phyloP scores from a whole-genome alignment of 768 basidiomycete species.

The Hypholoma sublateritium region DNA sequence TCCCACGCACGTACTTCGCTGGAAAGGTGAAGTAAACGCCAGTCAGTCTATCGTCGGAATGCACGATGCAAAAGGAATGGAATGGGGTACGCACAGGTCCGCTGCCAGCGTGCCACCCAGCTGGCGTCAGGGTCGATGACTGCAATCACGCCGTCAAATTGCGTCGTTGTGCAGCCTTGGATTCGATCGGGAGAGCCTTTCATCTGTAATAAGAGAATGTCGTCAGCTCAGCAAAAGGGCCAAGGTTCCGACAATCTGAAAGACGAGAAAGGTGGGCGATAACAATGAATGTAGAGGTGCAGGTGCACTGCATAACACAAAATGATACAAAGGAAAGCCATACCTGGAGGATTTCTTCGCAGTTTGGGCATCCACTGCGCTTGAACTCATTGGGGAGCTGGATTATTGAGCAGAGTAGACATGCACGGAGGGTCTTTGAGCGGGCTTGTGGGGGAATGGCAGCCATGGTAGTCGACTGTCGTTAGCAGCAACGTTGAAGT shows the following conservation, averaged over 20 bases:
- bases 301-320: neutral
- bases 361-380: conserved; percentile 91
- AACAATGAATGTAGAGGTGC: neutral
- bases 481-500: neutral
- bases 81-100: conserved; percentile 65
- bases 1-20: conserved; percentile 90
- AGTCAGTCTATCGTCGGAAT: conserved; percentile 3
- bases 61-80: conserved; percentile 2
- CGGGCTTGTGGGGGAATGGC: conserved; percentile 57
- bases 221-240: neutral
- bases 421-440: conserved; percentile 82
- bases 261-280: neutral
- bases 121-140: conserved; percentile 83
- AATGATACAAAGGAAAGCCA: conserved; percentile 14
- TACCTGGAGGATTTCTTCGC: conserved; percentile 93
- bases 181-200: conserved; percentile 85
- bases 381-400: conserved; percentile 84
- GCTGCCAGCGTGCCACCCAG: conserved; percentile 97
- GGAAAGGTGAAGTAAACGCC: neutral
- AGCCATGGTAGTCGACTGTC: conserved; percentile 22
- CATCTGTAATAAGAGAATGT: conserved; percentile 59
- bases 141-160: conserved; percentile 91
- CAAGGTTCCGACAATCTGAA: neutral
- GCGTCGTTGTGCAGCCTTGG: conserved; percentile 81
- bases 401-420: conserved; percentile 90